phyloP scores from a whole-genome alignment of 495 filamentous ascomycete species.

The Parathielavia appendiculata region DNA sequence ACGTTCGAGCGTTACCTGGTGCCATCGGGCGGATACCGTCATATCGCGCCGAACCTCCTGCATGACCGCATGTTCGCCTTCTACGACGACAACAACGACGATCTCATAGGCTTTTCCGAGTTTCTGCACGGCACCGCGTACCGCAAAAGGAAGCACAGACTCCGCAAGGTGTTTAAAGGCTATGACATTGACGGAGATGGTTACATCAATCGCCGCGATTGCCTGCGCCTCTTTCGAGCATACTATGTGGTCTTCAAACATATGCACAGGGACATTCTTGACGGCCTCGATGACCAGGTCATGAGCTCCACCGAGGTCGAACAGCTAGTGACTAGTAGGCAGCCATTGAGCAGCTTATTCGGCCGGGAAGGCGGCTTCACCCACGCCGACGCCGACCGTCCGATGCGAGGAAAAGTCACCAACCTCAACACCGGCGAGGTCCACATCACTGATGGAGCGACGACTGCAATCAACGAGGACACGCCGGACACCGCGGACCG shows the following conservation, averaged over 20 bases:
- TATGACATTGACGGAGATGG: constrained; percentile 92
- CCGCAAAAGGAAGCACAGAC: constrained; percentile 69
- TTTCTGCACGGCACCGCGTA: constrained; percentile 81
- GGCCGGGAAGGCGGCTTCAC: constrained; percentile 58
- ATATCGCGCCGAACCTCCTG: constrained; percentile 77
- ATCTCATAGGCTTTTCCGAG: constrained; percentile 88
- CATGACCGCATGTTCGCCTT: constrained; percentile 96
- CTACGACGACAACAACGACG: constrained; percentile 86
- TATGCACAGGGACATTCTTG: constrained; percentile 76
- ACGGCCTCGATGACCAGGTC: constrained; percentile 73
- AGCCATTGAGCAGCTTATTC: constrained; percentile 73
- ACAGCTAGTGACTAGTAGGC: constrained; percentile 66
- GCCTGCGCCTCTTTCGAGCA: constrained; percentile 83
- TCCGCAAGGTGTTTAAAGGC: constrained; percentile 73
- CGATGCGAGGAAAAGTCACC: constrained; percentile 58
- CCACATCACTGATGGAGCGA: constrained; percentile 50
- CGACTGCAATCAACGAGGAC: constrained; percentile 37
- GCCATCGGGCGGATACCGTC: constrained; percentile 68
- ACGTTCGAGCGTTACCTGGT: constrained; percentile 89
- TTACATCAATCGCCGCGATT: constrained; percentile 80
- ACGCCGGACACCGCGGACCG: constrained; percentile 38
- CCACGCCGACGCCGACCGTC: constrained; percentile 50
- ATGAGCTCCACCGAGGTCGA: constrained; percentile 65
- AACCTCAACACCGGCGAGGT: constrained; percentile 55
- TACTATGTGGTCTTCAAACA: constrained; percentile 84